A percentile compares a stretch with the other conserved stretches of the same genome.
These are phyloP conservation scores for Penicillium simplicissimum DNA, from an alignment of 495 filamentous ascomycete species.

Conservation along the genomic window DNA sequence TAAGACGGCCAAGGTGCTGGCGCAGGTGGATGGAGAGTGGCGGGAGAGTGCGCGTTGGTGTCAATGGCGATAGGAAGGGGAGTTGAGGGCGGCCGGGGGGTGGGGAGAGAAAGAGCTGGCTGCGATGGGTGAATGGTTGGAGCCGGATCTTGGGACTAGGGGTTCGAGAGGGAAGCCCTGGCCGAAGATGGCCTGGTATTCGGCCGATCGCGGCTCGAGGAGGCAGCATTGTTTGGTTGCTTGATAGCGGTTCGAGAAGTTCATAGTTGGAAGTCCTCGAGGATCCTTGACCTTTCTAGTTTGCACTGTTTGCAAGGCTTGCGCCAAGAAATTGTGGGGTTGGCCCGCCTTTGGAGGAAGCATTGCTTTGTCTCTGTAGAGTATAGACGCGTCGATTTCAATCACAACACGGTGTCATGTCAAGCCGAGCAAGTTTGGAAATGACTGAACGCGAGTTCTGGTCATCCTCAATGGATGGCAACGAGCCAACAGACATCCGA, in stretches of 20 bases:
- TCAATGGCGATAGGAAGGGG: conserved; percentile 68
- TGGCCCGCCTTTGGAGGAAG: background rate
- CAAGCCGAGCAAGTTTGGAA: no score
- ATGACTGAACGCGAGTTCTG: no score
- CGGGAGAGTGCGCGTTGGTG: conserved; percentile 37
- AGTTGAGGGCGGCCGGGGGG: conserved; percentile 67
- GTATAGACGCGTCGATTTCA: background rate
- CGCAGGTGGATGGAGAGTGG: conserved; percentile 45
- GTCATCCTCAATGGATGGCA: no score
- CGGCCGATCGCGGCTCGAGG: conserved; percentile 28
- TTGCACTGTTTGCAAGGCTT: conserved; percentile 19
- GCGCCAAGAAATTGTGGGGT: background rate
- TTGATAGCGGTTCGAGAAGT: conserved; percentile 2
- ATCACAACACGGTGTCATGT: background rate
- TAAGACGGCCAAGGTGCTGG: conserved; percentile 62
- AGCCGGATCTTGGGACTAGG: conserved; percentile 14
- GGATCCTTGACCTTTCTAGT: background rate
- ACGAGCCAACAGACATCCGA: no score
- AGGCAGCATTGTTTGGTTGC: conserved; percentile 24
- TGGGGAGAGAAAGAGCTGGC: conserved; percentile 50
- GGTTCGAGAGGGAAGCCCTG: conserved; percentile 11
- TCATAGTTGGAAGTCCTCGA: conserved; percentile 5
- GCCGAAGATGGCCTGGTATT: conserved; percentile 32
- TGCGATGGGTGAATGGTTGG: conserved; percentile 50
- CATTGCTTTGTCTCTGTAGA: no score